Evolutionary conservation across 306 rosid species (phyloP), one percentile per base, ranked within the genome.

Genomic region (Datisca glomerata): DNA sequence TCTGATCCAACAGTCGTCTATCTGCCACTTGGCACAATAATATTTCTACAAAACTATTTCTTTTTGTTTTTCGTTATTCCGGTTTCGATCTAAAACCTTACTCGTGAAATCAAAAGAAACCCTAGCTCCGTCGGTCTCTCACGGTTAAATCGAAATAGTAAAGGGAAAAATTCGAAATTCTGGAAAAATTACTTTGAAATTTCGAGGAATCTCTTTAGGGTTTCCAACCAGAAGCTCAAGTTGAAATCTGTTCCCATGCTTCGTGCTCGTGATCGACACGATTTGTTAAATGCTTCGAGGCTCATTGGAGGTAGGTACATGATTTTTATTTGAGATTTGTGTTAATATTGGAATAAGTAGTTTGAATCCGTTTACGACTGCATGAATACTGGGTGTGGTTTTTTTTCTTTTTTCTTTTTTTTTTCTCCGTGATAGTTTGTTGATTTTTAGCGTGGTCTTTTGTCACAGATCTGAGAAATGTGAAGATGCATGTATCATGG

Each of bases 401-500:
- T 36, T 4, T 62, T 45, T 35, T 32, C 21, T 57, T 56, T 3
- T 25, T 18, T n/a, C n/a, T n/a, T n/a, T n/a, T n/a, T n/a, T n/a
- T n/a, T n/a, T n/a, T n/a, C n/a, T n/a, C n/a, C n/a, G n/a, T n/a
- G n/a, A n/a, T n/a, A 49, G 57, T 45, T 54, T 34, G 25, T 49
- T 52, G 61, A 32, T 57, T 65, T 69, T 39, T 50, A 53, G 48
- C 38, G 19, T 55, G 63, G 41, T 49, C 55, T 61, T 43, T 66
- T 66, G 65, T 58, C 24, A 52, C 91, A 80, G 98, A 89, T 89
- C 92, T 78, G 73, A 20, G 53, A 59, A 55, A 53, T 62, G 81
- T 56, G 54, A 51, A 24, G 39, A 31, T 64, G 64, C 51, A 52
- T 69, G 73, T 59, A 64, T 45, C 71, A 75, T 81, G 92, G 81